Base-by-base conservation (phyloP, 1,284 basidiomycete species). In the Meripilus lineatus region DNA sequence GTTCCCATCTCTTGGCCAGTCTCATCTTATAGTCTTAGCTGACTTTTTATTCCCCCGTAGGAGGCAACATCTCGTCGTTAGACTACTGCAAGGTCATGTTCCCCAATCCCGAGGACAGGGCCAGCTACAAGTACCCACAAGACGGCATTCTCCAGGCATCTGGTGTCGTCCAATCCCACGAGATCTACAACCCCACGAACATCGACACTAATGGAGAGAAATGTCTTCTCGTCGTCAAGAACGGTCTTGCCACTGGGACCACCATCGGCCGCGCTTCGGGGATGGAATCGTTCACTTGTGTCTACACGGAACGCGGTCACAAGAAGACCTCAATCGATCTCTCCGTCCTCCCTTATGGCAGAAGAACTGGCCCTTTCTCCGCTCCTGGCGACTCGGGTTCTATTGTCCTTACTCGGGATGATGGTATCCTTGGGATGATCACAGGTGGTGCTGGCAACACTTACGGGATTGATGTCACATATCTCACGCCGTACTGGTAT, bases 121-220 rank as follows among this genome's bases (percentile, higher is more conserved):
- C 42, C 2, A 36, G 44, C 42, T 62, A 56, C 50, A 18, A 44
- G 11, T 61, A 62, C 48, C 62, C 60, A 2, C 5, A 30, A 5
- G 56, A 57, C 38, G 48, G 56, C 7, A 62, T 65, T 42, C 56
- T 67, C 40, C 61, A 55, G 43, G 40, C 48, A 20, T 20, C 22
- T 10, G 58, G 38, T 50, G 3, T 57, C 43, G 44, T 61, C 20
- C 37, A 23, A 39, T 45, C 46, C 3, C 37, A 18, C 22, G 54
- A 62, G 41, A 43, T 66, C 3, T 53, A 46, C 52, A 36, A 53
- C 26, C 61, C 64, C 5, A 32, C 39, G 32, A 46, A 52, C 28
- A 47, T 58, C 37, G 64, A 71, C 53, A 54, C 41, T 22, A 47
- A 69, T 37, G 61, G 63, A 48, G 28, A 63, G 45, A 58, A 39